These are phyloP conservation scores for Elasticomyces elasticus DNA, from an alignment of 495 filamentous ascomycete genomes.

Conservation along the genomic window DNA sequence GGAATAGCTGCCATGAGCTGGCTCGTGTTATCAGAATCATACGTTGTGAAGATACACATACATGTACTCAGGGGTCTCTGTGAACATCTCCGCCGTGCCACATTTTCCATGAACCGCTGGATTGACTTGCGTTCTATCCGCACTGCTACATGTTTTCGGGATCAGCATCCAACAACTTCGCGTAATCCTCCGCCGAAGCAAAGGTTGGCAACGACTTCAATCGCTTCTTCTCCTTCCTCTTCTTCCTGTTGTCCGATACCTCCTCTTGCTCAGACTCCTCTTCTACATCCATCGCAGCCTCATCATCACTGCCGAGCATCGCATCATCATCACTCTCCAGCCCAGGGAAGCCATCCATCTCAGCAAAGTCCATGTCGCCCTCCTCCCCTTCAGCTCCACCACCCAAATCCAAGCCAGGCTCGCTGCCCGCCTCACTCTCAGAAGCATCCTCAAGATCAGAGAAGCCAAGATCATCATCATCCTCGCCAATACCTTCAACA, in stretches of 20 bases:
- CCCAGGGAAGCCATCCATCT: conserved; percentile 24
- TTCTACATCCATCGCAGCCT: conserved; percentile 24
- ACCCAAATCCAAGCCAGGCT: conserved; percentile 15
- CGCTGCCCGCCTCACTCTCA: conserved; percentile 35
- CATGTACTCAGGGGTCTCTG: too few relatives aligned
- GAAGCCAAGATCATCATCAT: conserved; percentile 54
- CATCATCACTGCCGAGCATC: conserved; percentile 29
- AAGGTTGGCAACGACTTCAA: conserved; percentile 83
- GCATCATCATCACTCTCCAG: conserved; percentile 36
- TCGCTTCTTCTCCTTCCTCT: conserved; percentile 58
- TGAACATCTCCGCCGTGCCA: too few relatives aligned
- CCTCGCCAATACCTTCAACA: conserved; percentile 56
- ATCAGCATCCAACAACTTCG: conserved; percentile 71
- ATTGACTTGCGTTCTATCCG: too few relatives aligned
- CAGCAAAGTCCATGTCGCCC: conserved; percentile 21
- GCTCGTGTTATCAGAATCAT: too few relatives aligned
- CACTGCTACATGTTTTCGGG: conserved; percentile 9
- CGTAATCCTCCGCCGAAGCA: conserved; percentile 88
- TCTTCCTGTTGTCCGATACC: conserved; percentile 30
- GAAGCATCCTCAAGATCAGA: conserved; percentile 53
- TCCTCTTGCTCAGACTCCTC: conserved; percentile 28
- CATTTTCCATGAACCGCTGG: too few relatives aligned
- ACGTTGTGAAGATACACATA: too few relatives aligned
- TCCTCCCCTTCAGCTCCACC: conserved; percentile 18
- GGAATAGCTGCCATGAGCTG: too few relatives aligned